Base-by-base conservation (phyloP, 768 basidiomycete species). In the Rhizopogon salebrosus region DNA sequence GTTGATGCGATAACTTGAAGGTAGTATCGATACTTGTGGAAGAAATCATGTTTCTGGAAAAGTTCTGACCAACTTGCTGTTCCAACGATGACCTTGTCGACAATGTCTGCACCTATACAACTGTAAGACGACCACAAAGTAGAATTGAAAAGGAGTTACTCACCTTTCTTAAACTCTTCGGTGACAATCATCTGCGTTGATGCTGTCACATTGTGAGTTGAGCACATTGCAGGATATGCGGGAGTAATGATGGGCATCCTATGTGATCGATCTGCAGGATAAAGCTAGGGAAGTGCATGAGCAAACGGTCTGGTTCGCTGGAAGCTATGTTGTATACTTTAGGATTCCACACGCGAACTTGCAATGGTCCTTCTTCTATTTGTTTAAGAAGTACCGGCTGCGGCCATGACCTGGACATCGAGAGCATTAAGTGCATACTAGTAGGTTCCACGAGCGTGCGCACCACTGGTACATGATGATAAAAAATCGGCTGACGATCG, bases 171-270 rank as follows among this genome's bases (percentile, higher is more conserved):
- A 68, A 98, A 94, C 63, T 99, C 97, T 60, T 92, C 86, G 0
- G 89, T 95, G 78, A 97, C 93, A 51, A 99, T 90, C 78, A 88
- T 85, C 71, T 97, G 92, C 4, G 95, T 98, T 8, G 94, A 97
- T 39, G 83, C 82, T 48, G 93, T 94, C 55, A 98, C 95, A 62
- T 98, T 99, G 73, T 99, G 97, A 16, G 97, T 99, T 23, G 95
- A 84, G 68, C 95, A 98, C 95, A 99, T 99, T 6, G 95, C 87
- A 41, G 97, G 97, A 70, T 98, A 99, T 10, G 97, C 95, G 3
- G 97, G 97, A 2, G 97, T 99, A 61, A 99, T 98, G 63, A 99
- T 98, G 11, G 97, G 97, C 97, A 98, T 98, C 59, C 92, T 82
- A 71, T 99, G 97, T n/a, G 90, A 81, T 53, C 90, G 80, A 69